A percentile compares a stretch with the other conserved stretches of the same genome.
Conservation (phyloP, 345 rosid species). For the Lumnitzera littorea region DNA sequence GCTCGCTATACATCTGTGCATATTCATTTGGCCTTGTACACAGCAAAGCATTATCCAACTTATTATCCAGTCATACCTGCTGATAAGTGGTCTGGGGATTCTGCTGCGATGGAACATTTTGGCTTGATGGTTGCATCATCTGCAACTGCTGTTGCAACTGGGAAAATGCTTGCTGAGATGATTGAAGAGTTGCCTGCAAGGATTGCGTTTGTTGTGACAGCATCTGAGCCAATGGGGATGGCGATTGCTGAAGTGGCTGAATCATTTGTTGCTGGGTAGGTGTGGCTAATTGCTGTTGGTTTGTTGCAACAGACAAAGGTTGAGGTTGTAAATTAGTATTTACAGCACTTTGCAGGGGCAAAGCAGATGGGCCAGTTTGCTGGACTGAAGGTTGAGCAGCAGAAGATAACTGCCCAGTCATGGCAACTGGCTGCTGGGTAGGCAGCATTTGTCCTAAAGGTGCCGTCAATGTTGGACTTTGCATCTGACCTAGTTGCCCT, state of each 20-base stretch:
- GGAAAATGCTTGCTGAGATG: slow-evolving; percentile 93
- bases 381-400: slow-evolving; percentile 47
- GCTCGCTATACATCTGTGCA: not conserved
- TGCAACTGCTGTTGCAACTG: slow-evolving; percentile 90
- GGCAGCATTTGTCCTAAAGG: slow-evolving; percentile 40
- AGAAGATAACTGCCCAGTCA: slow-evolving; percentile 37
- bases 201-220: slow-evolving; percentile 83
- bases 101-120: slow-evolving; percentile 42
- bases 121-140: slow-evolving; percentile 82
- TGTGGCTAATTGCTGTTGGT: slow-evolving; percentile 43
- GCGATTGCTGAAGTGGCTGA: slow-evolving; percentile 75
- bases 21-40: not conserved
- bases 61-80: slow-evolving; percentile 43
- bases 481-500: slow-evolving; percentile 22
- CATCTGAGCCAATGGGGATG: slow-evolving; percentile 89
- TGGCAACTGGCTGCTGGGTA: slow-evolving; percentile 40
- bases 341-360: slow-evolving; percentile 37
- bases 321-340: slow-evolving; percentile 42
- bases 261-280: slow-evolving; percentile 48
- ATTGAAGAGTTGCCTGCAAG: slow-evolving; percentile 82
- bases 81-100: slow-evolving; percentile 49
- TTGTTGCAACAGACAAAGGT: slow-evolving; percentile 32
- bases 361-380: slow-evolving; percentile 36
- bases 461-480: slow-evolving; percentile 19
- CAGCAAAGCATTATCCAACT: not conserved